Base-by-base conservation (phyloP, 2,329 filamentous ascomycete species). In the Westerdykella ornata region DNA sequence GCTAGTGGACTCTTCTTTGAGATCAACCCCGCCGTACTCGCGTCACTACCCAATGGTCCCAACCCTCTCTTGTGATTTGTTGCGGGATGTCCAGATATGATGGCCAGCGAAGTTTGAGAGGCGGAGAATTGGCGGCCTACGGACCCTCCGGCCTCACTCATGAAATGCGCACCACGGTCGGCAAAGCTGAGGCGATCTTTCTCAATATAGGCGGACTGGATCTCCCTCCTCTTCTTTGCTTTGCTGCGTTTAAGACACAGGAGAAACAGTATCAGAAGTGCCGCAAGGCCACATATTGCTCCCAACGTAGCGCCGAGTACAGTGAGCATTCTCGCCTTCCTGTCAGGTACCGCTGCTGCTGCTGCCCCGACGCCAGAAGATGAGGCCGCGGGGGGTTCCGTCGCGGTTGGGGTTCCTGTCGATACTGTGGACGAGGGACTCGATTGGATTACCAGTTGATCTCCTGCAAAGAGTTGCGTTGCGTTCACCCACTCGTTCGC, bases 251-350 rank as follows among this genome's bases (percentile, higher is more conserved):
- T 75, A 17, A 88, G 67, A 19, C 84, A 72, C 38, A 92, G 70
- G 15, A 96, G 73, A n/a, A 88, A 60, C 1, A 85, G 62, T 18
- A 85, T 73, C n/a, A 94, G 70, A 5, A 95, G 60, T 1, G 80
- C 68, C 15, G 84, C 80, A 39, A 88, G 70, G 14, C 85, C 88
- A 39, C 85, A 77, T 16, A 95, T 80, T n/a, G 82, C 81, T 11
- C 89, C 88, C 1, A 97, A 74, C 0, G 85, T 85, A 38, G 86
- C 85, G 26, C 86, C 89, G 1, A 96, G 74, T 19, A 95, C 83
- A 6, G 80, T 68, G 40, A 74, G 51, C 58, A 66, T 80, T 51
- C 65, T 75, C 70, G 60, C 55, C 49, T 73, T 66, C 47, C 62
- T 65, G 44, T 61, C 62, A 20, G 55, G 62, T 45, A 59, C 39